These are phyloP conservation scores for Physaria fendleri DNA, from an alignment of 345 rosid species.

Conservation along the genomic window DNA sequence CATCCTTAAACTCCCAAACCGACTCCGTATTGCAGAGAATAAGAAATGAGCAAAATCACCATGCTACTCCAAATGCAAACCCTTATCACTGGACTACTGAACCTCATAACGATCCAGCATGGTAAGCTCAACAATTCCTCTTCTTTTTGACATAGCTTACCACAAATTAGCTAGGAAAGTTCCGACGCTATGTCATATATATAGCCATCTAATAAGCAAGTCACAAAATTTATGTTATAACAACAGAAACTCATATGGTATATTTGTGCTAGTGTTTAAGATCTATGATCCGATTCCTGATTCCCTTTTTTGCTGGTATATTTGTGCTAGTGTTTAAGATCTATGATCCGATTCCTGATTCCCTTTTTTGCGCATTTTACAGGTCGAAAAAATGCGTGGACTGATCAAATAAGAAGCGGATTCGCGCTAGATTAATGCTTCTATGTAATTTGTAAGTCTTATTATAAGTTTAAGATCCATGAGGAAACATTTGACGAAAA, in stretches of 20 bases:
- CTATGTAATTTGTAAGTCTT: slow-evolving; percentile 5
- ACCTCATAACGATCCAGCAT: slow-evolving; percentile 12
- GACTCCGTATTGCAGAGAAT: slow-evolving; percentile 14
- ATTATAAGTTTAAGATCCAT: slow-evolving; percentile 7
- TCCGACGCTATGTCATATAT: too few relatives aligned
- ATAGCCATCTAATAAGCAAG: too few relatives aligned
- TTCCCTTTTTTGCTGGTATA: too few relatives aligned
- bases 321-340: too few relatives aligned
- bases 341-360: not conserved
- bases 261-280: too few relatives aligned
- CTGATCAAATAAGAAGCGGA: slow-evolving; percentile 15
- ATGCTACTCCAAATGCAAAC: slow-evolving; percentile 8
- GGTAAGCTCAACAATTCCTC: slow-evolving; percentile 13
- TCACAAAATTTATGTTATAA: too few relatives aligned
- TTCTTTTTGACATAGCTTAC: too few relatives aligned
- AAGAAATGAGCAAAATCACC: slow-evolving; percentile 15
- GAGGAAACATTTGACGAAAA: slow-evolving; percentile 8
- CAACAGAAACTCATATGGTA: too few relatives aligned
- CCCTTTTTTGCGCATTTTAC: slow-evolving; percentile 5
- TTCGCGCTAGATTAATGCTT: not conserved
- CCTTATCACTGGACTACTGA: slow-evolving; percentile 24
- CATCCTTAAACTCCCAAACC: slow-evolving; percentile 14
- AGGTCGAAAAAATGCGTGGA: slow-evolving; percentile 23
- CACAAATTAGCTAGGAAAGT: too few relatives aligned
- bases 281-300: too few relatives aligned